Percentiles rank a stretch among this genome's conserved stretches.
Conservation (phyloP, 257 asterid genomes). For the Linderniella brevidens region DNA sequence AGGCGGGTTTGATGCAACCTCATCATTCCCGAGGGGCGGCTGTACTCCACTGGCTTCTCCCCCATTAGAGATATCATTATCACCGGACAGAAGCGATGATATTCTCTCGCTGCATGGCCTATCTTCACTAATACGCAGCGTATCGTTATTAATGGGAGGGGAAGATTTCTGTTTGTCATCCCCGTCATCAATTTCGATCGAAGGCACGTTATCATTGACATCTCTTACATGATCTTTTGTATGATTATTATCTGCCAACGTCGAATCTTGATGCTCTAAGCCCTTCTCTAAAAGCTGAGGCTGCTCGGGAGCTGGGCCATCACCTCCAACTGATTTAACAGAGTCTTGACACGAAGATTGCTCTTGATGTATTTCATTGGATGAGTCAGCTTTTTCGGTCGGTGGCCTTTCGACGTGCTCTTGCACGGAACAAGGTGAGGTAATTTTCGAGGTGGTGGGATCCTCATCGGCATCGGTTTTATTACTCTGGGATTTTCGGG, state of each 20-base stretch:
- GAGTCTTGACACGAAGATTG: too few relatives aligned
- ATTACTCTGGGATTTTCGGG: slow-evolving; percentile 13
- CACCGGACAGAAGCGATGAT: too few relatives aligned
- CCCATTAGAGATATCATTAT: not conserved
- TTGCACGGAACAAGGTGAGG: not conserved
- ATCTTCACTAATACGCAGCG: not conserved
- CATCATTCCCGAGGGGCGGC: not conserved
- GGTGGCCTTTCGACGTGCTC: not conserved
- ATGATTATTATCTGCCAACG: not conserved
- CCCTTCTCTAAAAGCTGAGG: too few relatives aligned
- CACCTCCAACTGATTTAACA: too few relatives aligned
- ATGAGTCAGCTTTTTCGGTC: too few relatives aligned
- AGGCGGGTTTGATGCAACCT: not conserved
- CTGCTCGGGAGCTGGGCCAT: too few relatives aligned
- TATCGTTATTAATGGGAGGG: not conserved
- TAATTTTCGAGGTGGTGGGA: slow-evolving; percentile 8
- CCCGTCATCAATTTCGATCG: not conserved
- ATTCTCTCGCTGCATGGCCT: too few relatives aligned
- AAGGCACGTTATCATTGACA: not conserved
- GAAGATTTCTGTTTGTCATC: not conserved
- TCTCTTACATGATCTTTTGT: not conserved
- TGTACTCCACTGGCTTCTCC: not conserved
- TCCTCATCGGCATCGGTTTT: slow-evolving; percentile 6
- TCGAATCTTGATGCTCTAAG: not conserved
- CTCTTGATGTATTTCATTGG: too few relatives aligned